Base-by-base conservation (phyloP, 345 rosid genomes). In the Lumnitzera racemosa region DNA sequence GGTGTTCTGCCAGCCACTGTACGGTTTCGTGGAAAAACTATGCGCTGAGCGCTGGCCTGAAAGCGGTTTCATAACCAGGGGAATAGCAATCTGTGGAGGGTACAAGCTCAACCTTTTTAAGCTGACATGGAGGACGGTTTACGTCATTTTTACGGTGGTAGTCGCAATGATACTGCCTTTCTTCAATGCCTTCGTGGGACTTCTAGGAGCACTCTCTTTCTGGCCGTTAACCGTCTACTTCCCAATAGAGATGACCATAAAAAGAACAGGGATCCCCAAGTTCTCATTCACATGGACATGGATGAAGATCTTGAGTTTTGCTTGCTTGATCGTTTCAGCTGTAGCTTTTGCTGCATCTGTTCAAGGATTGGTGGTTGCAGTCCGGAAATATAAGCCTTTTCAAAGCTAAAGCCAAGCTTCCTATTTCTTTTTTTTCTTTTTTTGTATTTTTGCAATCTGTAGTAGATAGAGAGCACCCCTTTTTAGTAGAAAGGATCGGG, bases 161-260 rank as follows among this genome's bases (percentile, higher is more conserved):
- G 0, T 85, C 6, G 98, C 98, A 47, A 89, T 87, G 97, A 68
- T 84, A 46, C 74, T 92, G 49, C 98, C 98, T 0, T 89, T 92
- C 85, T 92, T 92, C 91, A 92, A 87, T 25, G 83, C 81, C 49
- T 81, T 89, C 63, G 56, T 89, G 51, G 97, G 96, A 14, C 82
- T 92, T 17, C 67, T 92, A 0, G 98, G 98, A 13, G 91, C 96
- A 1, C 73, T 73, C 2, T 72, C 81, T 1, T 92, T 92, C 65
- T 92, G 96, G 91, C 96, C 98, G 2, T 66, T 92, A 46, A 82
- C 98, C 0, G 96, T 92, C 12, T 87, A 85, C 65, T 89, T 92
- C 36, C 98, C 98, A 0, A 67, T 87, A 25, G 87, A 88, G 72
- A 89, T 92, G 94, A 79, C 87, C 82, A 87, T 92, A 3, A 82